Percentiles rank a stretch among this genome's conserved stretches.
These are phyloP conservation scores for Boletus smithii DNA, from an alignment of 1,284 basidiomycete species.

Conservation along the genomic window DNA sequence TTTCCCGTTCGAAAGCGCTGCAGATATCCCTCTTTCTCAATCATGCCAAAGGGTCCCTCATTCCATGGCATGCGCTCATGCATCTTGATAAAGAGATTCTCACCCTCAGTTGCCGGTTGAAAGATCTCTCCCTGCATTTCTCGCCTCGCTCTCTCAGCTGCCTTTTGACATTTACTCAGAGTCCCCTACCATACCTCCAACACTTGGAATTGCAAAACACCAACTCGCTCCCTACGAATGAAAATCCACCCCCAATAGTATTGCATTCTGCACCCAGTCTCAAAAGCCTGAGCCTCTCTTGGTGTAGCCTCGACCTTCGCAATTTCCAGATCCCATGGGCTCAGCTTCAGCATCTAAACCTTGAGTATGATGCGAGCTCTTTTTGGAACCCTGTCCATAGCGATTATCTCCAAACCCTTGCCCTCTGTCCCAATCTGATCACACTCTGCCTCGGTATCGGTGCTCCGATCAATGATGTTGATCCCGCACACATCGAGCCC, in stretches of 20 bases:
- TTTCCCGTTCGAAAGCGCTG: slow-evolving; percentile 31
- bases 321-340: slow-evolving; percentile 31
- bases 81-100: slow-evolving; percentile 33
- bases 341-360: slow-evolving; percentile 29
- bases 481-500: slow-evolving; percentile 12
- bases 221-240: slow-evolving; percentile 26
- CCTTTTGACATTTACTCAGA: slow-evolving; percentile 32
- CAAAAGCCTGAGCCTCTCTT: slow-evolving; percentile 28
- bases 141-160: slow-evolving; percentile 26
- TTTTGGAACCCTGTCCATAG: slow-evolving; percentile 32
- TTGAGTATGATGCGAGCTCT: slow-evolving; percentile 28
- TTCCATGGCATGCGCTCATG: slow-evolving; percentile 31
- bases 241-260: slow-evolving; percentile 25
- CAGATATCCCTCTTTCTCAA: slow-evolving; percentile 28
- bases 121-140: slow-evolving; percentile 23
- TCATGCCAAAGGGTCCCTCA: slow-evolving; percentile 23
- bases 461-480: slow-evolving; percentile 12
- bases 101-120: slow-evolving; percentile 22
- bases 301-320: slow-evolving; percentile 30
- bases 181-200: slow-evolving; percentile 22
- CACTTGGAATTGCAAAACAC: slow-evolving; percentile 29
- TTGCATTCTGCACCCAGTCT: slow-evolving; percentile 30
- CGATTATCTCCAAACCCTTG: slow-evolving; percentile 29
- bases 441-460: slow-evolving; percentile 31
- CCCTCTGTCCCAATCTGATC: slow-evolving; percentile 27